Evolutionary conservation across 495 filamentous ascomycete genomes (phyloP).

Genomic region (Aspergillus heteromorphus): DNA sequence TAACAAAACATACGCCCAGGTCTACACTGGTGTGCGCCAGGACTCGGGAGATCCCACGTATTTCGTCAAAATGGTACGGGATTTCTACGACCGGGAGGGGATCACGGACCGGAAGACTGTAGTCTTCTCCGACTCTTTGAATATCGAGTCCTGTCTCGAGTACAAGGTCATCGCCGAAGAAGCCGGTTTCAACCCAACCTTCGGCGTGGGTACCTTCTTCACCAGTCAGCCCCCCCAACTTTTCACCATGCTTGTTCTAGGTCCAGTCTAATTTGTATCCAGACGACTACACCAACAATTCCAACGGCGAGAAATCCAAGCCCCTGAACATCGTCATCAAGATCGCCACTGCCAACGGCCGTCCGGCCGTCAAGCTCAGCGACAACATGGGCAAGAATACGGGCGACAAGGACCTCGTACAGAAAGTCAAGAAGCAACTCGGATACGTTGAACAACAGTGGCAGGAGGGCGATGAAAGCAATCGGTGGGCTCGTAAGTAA

Average conservation of each 20-base stretch:
- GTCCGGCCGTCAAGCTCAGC: conserved; percentile 90
- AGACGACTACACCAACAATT: conserved; percentile 73
- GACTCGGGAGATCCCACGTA: conserved; percentile 86
- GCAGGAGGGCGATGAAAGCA: conserved; percentile 76
- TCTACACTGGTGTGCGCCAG: conserved; percentile 85
- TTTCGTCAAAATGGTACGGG: conserved; percentile 76
- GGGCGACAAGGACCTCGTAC: conserved; percentile 71
- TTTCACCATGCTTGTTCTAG: neutral
- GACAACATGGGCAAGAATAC: conserved; percentile 97
- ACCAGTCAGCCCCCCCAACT: conserved; percentile 54
- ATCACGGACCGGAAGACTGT: conserved; percentile 83
- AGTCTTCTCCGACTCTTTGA: conserved; percentile 94
- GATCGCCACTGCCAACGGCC: conserved; percentile 73
- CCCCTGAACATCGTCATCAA: conserved; percentile 99
- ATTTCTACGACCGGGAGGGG: conserved; percentile 74
- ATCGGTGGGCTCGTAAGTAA: conserved; percentile 59
- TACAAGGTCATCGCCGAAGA: conserved; percentile 79
- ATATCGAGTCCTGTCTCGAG: conserved; percentile 84
- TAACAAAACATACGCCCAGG: conserved; percentile 67
- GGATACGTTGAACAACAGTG: conserved; percentile 83
- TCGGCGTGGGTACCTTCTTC: conserved; percentile 92
- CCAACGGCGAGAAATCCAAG: conserved; percentile 72
- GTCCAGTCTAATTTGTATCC: neutral
- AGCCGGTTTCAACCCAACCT: conserved; percentile 73
- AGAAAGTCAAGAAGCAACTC: conserved; percentile 74